Evolutionary conservation across 192 early-diverging fungal species (phyloP).

Genomic region (Coemansia sp.): DNA sequence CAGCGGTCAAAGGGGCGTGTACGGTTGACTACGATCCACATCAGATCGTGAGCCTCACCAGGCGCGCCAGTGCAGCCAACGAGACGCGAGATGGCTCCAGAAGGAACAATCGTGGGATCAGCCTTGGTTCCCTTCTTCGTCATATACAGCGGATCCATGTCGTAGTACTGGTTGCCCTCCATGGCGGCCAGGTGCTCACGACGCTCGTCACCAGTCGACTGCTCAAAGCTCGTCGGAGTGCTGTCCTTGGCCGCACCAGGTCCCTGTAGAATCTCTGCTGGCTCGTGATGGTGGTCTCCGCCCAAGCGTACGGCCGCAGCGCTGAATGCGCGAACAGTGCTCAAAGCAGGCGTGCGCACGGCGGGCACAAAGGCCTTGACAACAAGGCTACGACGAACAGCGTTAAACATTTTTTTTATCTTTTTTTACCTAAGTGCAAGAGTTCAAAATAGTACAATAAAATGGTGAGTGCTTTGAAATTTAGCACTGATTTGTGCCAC

Average conservation of each 20-base stretch:
- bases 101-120: slow-evolving; percentile 87
- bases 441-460: background rate
- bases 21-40: slow-evolving; percentile 89
- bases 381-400: slow-evolving; percentile 42
- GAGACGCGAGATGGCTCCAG: slow-evolving; percentile 78
- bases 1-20: slow-evolving; percentile 85
- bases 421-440: background rate
- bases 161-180: slow-evolving; percentile 88
- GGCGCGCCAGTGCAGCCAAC: slow-evolving; percentile 96
- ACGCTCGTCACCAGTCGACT: slow-evolving; percentile 91
- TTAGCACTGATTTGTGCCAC: background rate
- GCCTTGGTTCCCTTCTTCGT: slow-evolving; percentile 76
- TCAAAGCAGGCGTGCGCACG: slow-evolving; percentile 5
- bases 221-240: slow-evolving; percentile 82
- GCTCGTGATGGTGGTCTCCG: slow-evolving; percentile 30
- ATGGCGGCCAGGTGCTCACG: slow-evolving; percentile 83
- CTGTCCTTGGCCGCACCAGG: slow-evolving; percentile 73
- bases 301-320: slow-evolving; percentile 31
- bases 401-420: slow-evolving; percentile 38
- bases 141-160: slow-evolving; percentile 80
- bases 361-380: slow-evolving; percentile 18
- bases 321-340: slow-evolving; percentile 31
- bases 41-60: slow-evolving; percentile 88
- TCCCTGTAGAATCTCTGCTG: slow-evolving; percentile 51
- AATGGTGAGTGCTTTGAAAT: slow-evolving; percentile 3